Conservation (phyloP, 78 protist species). For the Cyanophora paradoxa region DNA sequence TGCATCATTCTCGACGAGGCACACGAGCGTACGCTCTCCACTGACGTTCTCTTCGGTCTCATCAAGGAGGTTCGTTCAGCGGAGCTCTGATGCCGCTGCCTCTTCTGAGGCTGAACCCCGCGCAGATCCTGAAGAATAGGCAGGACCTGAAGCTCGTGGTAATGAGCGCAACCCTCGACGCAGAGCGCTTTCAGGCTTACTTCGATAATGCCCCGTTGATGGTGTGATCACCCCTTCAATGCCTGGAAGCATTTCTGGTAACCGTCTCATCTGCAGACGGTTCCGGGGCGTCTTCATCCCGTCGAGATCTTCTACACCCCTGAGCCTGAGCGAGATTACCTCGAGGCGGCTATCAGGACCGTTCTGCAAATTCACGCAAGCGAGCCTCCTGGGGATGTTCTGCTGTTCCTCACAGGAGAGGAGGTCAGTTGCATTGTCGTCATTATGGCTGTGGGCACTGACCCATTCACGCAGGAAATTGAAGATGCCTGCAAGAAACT, state of each 20-base stretch:
- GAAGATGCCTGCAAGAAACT: constrained; percentile 52
- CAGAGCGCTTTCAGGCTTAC: constrained; percentile 90
- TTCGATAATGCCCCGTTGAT: constrained; percentile 80
- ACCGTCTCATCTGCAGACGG: too few species aligned
- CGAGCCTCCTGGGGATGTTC: constrained; percentile 92
- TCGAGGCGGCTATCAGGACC: constrained; percentile 92
- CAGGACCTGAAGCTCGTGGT: constrained; percentile 80
- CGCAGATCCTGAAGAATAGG: constrained; percentile 62
- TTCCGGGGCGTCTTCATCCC: constrained; percentile 87
- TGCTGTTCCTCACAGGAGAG: constrained; percentile 95
- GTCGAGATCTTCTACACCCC: constrained; percentile 92
- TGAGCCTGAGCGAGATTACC: constrained; percentile 89
- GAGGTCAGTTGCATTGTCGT: too few species aligned
- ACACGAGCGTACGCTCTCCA: constrained; percentile 98
- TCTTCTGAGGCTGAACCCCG: constrained; percentile 29
- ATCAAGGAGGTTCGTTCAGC: constrained; percentile 36
- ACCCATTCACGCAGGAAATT: constrained; percentile 39
- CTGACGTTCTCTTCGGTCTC: constrained; percentile 96
- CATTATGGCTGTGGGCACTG: too few species aligned
- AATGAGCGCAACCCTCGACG: constrained; percentile 98
- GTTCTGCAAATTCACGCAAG: constrained; percentile 76
- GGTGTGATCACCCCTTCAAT: too few species aligned
- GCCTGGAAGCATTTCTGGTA: too few species aligned
- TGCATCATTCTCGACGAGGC: constrained; percentile 98
- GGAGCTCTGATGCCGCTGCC: not conserved